Conservation (phyloP, 495 filamentous ascomycete species). For the Penicillium desertorum region DNA sequence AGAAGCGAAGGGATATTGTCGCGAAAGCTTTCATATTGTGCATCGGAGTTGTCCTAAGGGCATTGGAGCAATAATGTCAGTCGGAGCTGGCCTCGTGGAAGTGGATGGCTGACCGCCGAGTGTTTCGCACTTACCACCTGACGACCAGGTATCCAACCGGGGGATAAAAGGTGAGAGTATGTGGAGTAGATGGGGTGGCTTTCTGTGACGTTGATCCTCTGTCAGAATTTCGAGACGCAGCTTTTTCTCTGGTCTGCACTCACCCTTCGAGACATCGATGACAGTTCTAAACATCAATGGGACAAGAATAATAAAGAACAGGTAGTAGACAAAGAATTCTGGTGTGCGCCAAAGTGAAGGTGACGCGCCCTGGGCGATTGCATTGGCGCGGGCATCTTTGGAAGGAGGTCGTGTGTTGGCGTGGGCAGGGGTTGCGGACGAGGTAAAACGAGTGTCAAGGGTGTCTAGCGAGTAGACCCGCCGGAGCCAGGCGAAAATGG, state of each 20-base stretch:
- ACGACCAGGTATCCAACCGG: slow-evolving; percentile 93
- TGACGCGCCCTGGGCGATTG: slow-evolving; percentile 43
- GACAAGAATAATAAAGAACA: slow-evolving; percentile 64
- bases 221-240: slow-evolving; percentile 17
- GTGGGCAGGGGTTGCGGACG: slow-evolving; percentile 65
- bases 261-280: slow-evolving; percentile 84
- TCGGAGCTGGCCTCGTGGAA: background rate
- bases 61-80: slow-evolving; percentile 16
- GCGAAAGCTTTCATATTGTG: slow-evolving; percentile 84
- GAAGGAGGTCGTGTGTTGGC: slow-evolving; percentile 45
- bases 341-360: slow-evolving; percentile 78
- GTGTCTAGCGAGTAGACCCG: slow-evolving; percentile 82
- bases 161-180: slow-evolving; percentile 67
- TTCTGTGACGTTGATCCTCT: slow-evolving; percentile 65
- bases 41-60: slow-evolving; percentile 79
- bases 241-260: slow-evolving; percentile 17
- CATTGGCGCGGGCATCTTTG: slow-evolving; percentile 49
- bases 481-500: slow-evolving; percentile 38
- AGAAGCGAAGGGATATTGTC: slow-evolving; percentile 80
- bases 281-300: slow-evolving; percentile 90
- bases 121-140: slow-evolving; percentile 64
- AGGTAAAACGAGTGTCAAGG: slow-evolving; percentile 87
- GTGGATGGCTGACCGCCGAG: background rate
- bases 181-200: slow-evolving; percentile 77
- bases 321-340: slow-evolving; percentile 83